These are phyloP conservation scores for Pinus taeda DNA, from an alignment of 75 land plant species.

Conservation along the genomic window DNA sequence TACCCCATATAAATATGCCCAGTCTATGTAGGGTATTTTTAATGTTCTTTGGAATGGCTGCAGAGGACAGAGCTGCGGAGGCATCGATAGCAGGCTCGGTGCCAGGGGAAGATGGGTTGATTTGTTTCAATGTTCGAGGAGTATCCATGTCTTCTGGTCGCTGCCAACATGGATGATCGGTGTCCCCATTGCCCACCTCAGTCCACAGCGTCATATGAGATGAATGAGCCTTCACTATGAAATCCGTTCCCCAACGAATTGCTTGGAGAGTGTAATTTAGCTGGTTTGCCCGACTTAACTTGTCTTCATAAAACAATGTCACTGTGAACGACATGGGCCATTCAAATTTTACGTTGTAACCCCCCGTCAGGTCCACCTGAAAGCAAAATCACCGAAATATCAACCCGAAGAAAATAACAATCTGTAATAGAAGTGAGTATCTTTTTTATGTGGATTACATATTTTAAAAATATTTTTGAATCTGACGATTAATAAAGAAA, in stretches of 20 bases:
- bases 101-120: slow-evolving; percentile 40
- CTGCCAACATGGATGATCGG: slow-evolving; percentile 86
- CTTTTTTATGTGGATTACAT: no score
- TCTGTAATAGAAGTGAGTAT: no score
- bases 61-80: slow-evolving; percentile 88
- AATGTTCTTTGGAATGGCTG: slow-evolving; percentile 35
- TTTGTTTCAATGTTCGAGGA: slow-evolving; percentile 34
- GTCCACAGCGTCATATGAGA: slow-evolving; percentile 21
- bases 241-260: slow-evolving; percentile 37
- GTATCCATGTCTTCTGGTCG: slow-evolving; percentile 94
- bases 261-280: slow-evolving; percentile 16
- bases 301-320: slow-evolving; percentile 8
- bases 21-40: no score
- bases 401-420: no score
- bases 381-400: no score
- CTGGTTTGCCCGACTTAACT: slow-evolving; percentile 11
- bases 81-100: slow-evolving; percentile 52
- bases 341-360: slow-evolving; percentile 42
- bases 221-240: slow-evolving; percentile 14
- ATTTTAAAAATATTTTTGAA: no score
- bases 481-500: no score
- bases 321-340: slow-evolving; percentile 40
- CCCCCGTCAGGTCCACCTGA: slow-evolving; percentile 34
- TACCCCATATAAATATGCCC: no score
- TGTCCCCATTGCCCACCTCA: slow-evolving; percentile 52